phyloP scores from a whole-genome alignment of 2,329 filamentous ascomycete genomes.

The Trichoderma sp. region DNA sequence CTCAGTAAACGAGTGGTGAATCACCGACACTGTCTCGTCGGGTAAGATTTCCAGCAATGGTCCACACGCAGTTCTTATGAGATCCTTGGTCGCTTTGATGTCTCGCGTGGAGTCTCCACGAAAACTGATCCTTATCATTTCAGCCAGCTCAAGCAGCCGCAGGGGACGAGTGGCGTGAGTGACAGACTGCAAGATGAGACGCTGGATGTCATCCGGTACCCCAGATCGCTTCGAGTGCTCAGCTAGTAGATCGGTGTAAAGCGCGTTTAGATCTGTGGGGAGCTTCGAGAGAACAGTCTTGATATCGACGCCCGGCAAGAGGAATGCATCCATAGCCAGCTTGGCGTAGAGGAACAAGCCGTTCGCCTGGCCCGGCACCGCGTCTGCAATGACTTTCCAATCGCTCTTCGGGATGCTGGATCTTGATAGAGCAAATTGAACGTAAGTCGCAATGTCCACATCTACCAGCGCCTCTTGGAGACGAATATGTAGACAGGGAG shows the following conservation, averaged over 20 bases:
- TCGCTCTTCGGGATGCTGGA: slow-evolving; percentile 31
- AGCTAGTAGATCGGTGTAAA: slow-evolving; percentile 47
- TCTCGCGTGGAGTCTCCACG: slow-evolving; percentile 16
- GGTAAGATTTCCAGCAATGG: slow-evolving; percentile 49
- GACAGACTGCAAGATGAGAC: slow-evolving; percentile 45
- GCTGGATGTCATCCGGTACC: slow-evolving; percentile 40
- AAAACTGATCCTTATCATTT: slow-evolving; percentile 34
- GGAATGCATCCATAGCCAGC: slow-evolving; percentile 46
- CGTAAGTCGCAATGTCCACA: slow-evolving; percentile 45
- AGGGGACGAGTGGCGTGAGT: slow-evolving; percentile 48
- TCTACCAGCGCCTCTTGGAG: slow-evolving; percentile 44
- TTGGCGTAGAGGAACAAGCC: slow-evolving; percentile 51
- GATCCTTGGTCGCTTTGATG: slow-evolving; percentile 40
- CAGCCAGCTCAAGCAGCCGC: slow-evolving; percentile 47
- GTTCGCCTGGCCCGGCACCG: slow-evolving; percentile 43
- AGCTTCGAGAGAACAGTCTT: slow-evolving; percentile 38
- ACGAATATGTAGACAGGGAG: slow-evolving; percentile 37
- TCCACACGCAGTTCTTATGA: slow-evolving; percentile 46
- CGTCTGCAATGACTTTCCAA: slow-evolving; percentile 31
- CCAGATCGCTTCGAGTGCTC: slow-evolving; percentile 43
- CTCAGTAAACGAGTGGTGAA: slow-evolving; percentile 55
- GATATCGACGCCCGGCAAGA: slow-evolving; percentile 35
- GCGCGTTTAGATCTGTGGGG: slow-evolving; percentile 42
- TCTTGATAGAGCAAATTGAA: slow-evolving; percentile 33
- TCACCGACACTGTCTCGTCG: slow-evolving; percentile 48